Conservation (phyloP, 805 yeast species). For the Saccharomycopsis selenospora region DNA sequence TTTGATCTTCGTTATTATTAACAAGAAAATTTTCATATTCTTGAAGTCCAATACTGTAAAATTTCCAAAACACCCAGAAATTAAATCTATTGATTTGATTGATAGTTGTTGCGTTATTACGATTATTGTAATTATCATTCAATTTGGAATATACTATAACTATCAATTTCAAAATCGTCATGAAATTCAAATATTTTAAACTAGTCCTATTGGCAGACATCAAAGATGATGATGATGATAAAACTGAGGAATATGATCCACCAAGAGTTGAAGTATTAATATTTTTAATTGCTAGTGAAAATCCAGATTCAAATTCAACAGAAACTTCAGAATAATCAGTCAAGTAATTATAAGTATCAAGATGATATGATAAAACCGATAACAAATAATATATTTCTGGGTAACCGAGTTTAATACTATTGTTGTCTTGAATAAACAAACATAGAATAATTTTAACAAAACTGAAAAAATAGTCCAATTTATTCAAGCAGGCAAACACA, state of each 20-base stretch:
- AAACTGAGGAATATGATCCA: not conserved
- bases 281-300: constrained; percentile 9
- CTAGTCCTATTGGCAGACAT: no score
- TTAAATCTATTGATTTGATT: constrained; percentile 2
- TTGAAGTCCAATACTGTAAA: constrained; percentile 6
- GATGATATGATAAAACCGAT: constrained; percentile 4
- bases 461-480: constrained; percentile 16
- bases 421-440: not conserved
- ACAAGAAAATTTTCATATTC: not conserved
- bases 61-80: constrained; percentile 15
- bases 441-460: constrained; percentile 6
- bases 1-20: not conserved
- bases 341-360: constrained; percentile 10
- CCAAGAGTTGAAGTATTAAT: not conserved
- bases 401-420: constrained; percentile 9
- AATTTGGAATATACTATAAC: constrained; percentile 17
- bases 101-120: not conserved
- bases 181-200: constrained; percentile 5
- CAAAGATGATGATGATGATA: not conserved
- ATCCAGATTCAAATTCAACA: constrained; percentile 15
- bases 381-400: constrained; percentile 14
- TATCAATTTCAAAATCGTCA: constrained; percentile 15
- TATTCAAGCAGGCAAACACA: constrained; percentile 3
- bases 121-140: constrained; percentile 11
- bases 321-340: constrained; percentile 11